A percentile compares a stretch with the other conserved stretches of the same genome.
phyloP scores from a whole-genome alignment of 2,329 filamentous ascomycete genomes.

The Trichoderma sp. region DNA sequence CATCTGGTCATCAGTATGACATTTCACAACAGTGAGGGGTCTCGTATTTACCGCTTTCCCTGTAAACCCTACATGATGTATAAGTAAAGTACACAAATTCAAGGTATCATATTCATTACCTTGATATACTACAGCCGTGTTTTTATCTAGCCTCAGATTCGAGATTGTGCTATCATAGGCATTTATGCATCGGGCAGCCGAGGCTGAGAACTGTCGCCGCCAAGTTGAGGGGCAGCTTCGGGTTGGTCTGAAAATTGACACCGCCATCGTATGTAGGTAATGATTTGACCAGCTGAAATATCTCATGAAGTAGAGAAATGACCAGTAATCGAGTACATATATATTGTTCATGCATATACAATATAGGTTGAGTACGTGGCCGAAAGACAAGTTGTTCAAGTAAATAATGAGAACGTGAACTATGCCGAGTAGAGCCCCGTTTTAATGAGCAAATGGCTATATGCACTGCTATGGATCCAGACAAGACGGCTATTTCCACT shows the following conservation, averaged over 20 bases:
- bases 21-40: not conserved
- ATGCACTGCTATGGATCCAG: not conserved
- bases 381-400: not conserved
- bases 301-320: not conserved
- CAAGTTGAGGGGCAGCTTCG: not conserved
- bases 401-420: not conserved
- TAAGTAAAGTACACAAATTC: not conserved
- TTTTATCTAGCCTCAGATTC: constrained; percentile 29
- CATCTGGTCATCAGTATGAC: not conserved
- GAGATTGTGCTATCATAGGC: constrained; percentile 31
- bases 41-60: constrained; percentile 34
- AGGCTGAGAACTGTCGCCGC: constrained; percentile 21
- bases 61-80: constrained; percentile 34
- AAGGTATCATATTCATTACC: constrained; percentile 21
- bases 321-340: not conserved
- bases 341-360: not conserved
- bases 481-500: not conserved
- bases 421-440: not conserved
- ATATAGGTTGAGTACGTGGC: not conserved
- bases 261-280: not conserved
- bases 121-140: constrained; percentile 38
- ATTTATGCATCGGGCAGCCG: constrained; percentile 22
- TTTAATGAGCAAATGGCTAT: not conserved
- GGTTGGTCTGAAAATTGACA: not conserved
- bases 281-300: not conserved